Evolutionary conservation across 176 grass and related monocot genomes (phyloP).

Genomic region (Musa troglodytarum): DNA sequence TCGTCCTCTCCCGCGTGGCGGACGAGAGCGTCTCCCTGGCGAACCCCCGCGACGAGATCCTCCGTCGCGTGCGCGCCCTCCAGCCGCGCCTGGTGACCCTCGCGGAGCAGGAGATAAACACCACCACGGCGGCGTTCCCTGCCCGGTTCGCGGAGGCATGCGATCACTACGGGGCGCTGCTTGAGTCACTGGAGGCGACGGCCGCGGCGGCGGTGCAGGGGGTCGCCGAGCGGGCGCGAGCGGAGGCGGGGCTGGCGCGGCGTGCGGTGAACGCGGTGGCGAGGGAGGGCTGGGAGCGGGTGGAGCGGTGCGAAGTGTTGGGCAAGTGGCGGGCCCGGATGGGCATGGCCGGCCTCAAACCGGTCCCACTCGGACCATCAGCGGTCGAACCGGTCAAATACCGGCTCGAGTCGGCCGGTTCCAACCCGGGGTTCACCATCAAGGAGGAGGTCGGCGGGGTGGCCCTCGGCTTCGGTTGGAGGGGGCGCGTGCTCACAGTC

Average conservation of each 20-base stretch:
- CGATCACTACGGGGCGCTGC: not conserved
- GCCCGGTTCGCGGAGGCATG: not conserved
- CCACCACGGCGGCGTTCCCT: not conserved
- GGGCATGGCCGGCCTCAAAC: not conserved
- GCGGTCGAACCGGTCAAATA: not conserved
- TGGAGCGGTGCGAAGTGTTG: not conserved
- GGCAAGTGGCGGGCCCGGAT: not conserved
- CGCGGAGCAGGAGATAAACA: no score
- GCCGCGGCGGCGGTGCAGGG: no score
- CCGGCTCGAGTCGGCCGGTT: not conserved
- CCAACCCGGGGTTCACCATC: not conserved
- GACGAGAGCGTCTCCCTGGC: slow-evolving; percentile 1
- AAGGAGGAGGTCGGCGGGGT: not conserved
- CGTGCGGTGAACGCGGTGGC: not conserved
- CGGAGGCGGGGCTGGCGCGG: no score
- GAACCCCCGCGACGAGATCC: not conserved
- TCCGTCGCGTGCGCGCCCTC: not conserved
- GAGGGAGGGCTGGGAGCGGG: not conserved
- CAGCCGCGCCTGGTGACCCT: not conserved
- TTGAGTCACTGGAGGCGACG: not conserved
- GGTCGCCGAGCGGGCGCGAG: no score
- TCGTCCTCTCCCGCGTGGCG: not conserved
- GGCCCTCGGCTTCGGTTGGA: no score
- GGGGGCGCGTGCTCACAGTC: no score
- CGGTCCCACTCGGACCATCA: not conserved